Base-by-base conservation (phyloP, 1,284 basidiomycete species). In the Cerioporus squamosus region DNA sequence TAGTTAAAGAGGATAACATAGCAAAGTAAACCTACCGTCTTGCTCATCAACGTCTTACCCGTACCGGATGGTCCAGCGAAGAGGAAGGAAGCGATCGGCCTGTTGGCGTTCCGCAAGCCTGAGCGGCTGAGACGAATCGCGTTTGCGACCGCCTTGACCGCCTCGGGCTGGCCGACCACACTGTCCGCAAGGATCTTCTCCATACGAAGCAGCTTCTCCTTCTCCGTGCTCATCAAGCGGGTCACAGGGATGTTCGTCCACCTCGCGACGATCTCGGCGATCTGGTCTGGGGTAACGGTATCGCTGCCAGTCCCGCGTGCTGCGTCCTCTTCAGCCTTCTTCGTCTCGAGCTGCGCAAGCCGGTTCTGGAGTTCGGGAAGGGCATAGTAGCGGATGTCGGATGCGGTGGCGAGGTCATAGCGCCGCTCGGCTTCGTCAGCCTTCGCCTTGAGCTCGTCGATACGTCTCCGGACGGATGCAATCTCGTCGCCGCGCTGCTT, bases 11-110 rank as follows among this genome's bases (percentile, higher is more conserved):
- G 1, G 56, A 38, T 45, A 44, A 31, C 29, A 51, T 49, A 24
- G 3, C 5, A 18, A 5, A 14, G 3, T 12, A 26, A 10, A 76
- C 86, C 78, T 72, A 90, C 90, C n/a, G 94, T 92, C 79, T 97
- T 98, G 58, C 89, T 90, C 57, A 97, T 81, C 66, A 97, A 81
- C 0, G 94, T 96, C 78, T 94, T 93, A 44, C 91, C 92, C 4
- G 91, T 94, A 39, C 94, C 96, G 0, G 93, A 96, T n/a, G 93
- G 93, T 26, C 91, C 96, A 7, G 94, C 88, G 84, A 98, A 91
- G 55, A 98, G 76, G 82, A 98, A 97, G 67, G 91, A 94, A 0
- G 96, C 96, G 49, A 98, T 90, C 2, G 96, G 97, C 44, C 95
- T 79, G 52, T 88, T 84, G 17, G 90, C 83, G 65, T 93, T 90